phyloP scores from a whole-genome alignment of 805 yeast species.

The Candida loeiensis region DNA sequence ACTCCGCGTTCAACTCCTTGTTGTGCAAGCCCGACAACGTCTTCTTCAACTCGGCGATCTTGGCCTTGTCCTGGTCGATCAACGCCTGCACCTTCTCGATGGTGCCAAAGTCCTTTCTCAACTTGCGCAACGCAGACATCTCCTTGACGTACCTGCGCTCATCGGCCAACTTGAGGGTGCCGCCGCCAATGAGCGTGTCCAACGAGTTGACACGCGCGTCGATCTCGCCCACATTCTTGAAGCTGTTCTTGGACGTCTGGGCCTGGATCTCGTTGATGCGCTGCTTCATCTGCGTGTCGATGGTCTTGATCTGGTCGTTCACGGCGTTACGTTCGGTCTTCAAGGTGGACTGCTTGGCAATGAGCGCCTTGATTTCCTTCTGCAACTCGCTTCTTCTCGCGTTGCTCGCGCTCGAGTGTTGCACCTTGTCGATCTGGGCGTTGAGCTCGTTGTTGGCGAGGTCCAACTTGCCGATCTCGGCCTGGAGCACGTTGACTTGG shows the following conservation, averaged over 20 bases:
- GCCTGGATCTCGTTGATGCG: constrained; percentile 72
- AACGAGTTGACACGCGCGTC: constrained; percentile 61
- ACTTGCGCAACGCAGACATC: constrained; percentile 75
- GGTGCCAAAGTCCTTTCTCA: constrained; percentile 71
- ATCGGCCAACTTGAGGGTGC: constrained; percentile 80
- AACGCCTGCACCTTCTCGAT: constrained; percentile 73
- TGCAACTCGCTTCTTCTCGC: constrained; percentile 34
- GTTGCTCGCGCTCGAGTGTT: constrained; percentile 28
- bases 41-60: constrained; percentile 72
- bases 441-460: constrained; percentile 48
- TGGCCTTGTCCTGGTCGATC: constrained; percentile 73
- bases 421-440: constrained; percentile 47
- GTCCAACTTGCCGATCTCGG: constrained; percentile 63
- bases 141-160: constrained; percentile 85
- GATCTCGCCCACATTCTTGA: constrained; percentile 64
- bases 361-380: constrained; percentile 37
- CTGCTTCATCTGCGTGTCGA: constrained; percentile 70
- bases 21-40: constrained; percentile 55
- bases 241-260: constrained; percentile 65
- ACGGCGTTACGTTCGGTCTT: constrained; percentile 47
- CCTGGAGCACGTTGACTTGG: constrained; percentile 50
- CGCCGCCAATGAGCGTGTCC: constrained; percentile 74
- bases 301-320: constrained; percentile 66
- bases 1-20: constrained; percentile 63
- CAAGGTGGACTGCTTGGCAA: constrained; percentile 46